phyloP scores from a whole-genome alignment of 345 rosid genomes.

The Arabidopsis arenosa region DNA sequence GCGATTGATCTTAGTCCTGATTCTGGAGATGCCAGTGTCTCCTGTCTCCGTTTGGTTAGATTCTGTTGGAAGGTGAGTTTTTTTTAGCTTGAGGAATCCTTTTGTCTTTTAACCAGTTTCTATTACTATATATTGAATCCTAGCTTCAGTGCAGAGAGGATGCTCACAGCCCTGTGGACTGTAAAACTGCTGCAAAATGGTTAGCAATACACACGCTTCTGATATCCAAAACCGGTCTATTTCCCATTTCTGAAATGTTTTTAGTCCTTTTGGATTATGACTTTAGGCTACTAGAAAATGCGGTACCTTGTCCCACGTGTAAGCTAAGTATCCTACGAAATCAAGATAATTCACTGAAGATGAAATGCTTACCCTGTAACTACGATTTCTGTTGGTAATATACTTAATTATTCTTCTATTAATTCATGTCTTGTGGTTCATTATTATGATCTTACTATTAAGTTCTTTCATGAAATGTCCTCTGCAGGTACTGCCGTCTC shows the following conservation, averaged over 20 bases:
- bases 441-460: neutral
- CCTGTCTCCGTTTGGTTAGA: slow-evolving; percentile 26
- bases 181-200: slow-evolving; percentile 41
- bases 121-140: neutral
- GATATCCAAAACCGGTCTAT: neutral
- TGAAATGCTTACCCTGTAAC: slow-evolving; percentile 46
- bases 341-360: slow-evolving; percentile 25
- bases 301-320: slow-evolving; percentile 44
- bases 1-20: slow-evolving; percentile 45
- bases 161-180: slow-evolving; percentile 46
- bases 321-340: slow-evolving; percentile 1
- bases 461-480: neutral
- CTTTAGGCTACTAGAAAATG: slow-evolving; percentile 19
- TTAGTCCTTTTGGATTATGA: neutral
- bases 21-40: slow-evolving; percentile 24
- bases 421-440: slow-evolving; percentile 11
- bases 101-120: neutral
- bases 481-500: slow-evolving; percentile 20
- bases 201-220: slow-evolving; percentile 10
- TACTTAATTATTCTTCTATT: neutral
- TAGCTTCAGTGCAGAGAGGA: slow-evolving; percentile 37
- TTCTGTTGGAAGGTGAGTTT: slow-evolving; percentile 49
- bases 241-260: neutral
- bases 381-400: slow-evolving; percentile 38
- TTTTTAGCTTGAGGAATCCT: neutral